Percentiles rank a stretch among this genome's conserved stretches.
These are phyloP conservation scores for Lachnellula willkommii DNA, from an alignment of 2,329 filamentous ascomycete genomes.

Conservation along the genomic window DNA sequence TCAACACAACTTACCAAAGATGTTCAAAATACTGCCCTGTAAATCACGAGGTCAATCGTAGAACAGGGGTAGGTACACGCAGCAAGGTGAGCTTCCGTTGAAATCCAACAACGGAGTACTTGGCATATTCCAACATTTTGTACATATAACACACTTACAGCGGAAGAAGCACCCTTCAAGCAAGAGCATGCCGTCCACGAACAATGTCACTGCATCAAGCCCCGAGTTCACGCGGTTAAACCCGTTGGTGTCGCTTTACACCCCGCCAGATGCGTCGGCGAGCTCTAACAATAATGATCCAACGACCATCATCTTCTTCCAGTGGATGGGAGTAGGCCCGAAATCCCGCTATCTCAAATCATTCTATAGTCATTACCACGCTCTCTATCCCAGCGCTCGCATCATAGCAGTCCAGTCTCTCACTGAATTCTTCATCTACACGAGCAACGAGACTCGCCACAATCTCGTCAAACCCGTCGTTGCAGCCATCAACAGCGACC, in stretches of 20 bases:
- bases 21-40: too few species aligned
- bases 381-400: conserved; percentile 12
- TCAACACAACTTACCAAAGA: too few species aligned
- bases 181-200: neutral
- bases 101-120: too few species aligned
- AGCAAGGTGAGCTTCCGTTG: too few species aligned
- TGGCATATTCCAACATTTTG: too few species aligned
- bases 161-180: too few species aligned
- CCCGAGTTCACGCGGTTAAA: conserved; percentile 11
- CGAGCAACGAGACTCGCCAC: conserved; percentile 7
- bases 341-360: conserved; percentile 13
- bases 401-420: conserved; percentile 13
- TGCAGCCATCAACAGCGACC: conserved; percentile 9
- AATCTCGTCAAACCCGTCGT: conserved; percentile 7
- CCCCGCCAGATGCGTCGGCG: conserved; percentile 1
- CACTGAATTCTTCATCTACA: conserved; percentile 11
- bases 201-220: neutral
- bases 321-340: conserved; percentile 18
- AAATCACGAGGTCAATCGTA: too few species aligned
- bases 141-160: too few species aligned
- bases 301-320: conserved; percentile 14
- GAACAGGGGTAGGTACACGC: too few species aligned
- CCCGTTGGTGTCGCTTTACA: conserved; percentile 12
- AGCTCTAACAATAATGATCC: conserved; percentile 6
- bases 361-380: conserved; percentile 12